A percentile compares a stretch with the other conserved stretches of the same genome.
Evolutionary conservation across 176 grass and related monocot genomes (phyloP).

Genomic region (Carex kokanica): DNA sequence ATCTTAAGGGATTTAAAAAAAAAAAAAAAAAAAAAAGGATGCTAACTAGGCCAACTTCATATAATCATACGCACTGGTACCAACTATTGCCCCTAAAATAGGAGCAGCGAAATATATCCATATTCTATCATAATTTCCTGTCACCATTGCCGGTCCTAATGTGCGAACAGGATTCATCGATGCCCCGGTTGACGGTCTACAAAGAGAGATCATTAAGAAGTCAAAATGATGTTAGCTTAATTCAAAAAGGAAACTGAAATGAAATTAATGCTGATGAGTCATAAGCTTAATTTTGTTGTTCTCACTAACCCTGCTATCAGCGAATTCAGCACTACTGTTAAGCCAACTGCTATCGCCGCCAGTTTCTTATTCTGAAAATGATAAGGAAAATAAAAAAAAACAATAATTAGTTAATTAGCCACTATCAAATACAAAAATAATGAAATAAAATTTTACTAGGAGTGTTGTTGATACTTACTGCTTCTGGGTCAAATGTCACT

Average conservation of each 20-base stretch:
- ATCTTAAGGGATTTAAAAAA: too few relatives aligned
- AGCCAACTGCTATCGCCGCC: slow-evolving; percentile 29
- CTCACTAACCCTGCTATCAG: slow-evolving; percentile 24
- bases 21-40: neutral
- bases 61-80: slow-evolving; percentile 34
- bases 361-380: slow-evolving; percentile 15
- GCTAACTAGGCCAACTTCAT: slow-evolving; percentile 29
- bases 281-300: neutral
- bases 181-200: slow-evolving; percentile 38
- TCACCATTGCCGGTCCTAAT: slow-evolving; percentile 45
- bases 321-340: slow-evolving; percentile 24
- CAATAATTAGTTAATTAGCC: neutral
- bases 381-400: neutral
- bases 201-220: neutral
- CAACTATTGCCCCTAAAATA: slow-evolving; percentile 36
- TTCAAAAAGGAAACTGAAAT: neutral
- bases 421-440: neutral
- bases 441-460: slow-evolving; percentile 11
- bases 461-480: slow-evolving; percentile 19
- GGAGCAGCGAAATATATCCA: slow-evolving; percentile 53
- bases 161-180: slow-evolving; percentile 67
- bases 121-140: slow-evolving; percentile 43
- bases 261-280: neutral
- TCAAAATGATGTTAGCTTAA: neutral
- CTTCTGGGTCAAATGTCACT: slow-evolving; percentile 16